Conservation (phyloP, 78 protist species). For the Guillardia theta region DNA sequence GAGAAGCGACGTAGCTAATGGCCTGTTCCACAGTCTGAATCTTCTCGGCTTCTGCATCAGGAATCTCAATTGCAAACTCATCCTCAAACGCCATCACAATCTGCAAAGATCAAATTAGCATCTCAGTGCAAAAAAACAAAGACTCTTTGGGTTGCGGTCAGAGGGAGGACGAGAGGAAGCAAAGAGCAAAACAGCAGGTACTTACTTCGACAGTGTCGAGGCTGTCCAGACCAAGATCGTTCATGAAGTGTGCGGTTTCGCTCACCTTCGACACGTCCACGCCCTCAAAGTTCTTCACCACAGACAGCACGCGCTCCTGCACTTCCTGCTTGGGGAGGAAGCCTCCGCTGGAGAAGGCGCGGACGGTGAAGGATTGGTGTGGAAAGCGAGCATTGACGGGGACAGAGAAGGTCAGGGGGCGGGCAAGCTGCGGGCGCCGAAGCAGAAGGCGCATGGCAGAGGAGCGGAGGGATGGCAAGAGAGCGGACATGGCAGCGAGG, state of each 20-base stretch:
- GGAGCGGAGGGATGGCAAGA: too few relatives aligned
- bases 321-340: slow-evolving; percentile 48
- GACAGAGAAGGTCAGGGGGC: too few relatives aligned
- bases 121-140: background rate
- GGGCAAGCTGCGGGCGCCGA: too few relatives aligned
- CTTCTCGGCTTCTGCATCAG: slow-evolving; percentile 84
- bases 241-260: slow-evolving; percentile 71
- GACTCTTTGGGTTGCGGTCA: background rate
- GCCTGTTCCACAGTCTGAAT: slow-evolving; percentile 70
- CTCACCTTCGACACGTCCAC: slow-evolving; percentile 71
- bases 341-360: too few relatives aligned
- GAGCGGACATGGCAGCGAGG: too few relatives aligned
- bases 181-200: background rate
- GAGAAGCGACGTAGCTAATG: slow-evolving; percentile 63
- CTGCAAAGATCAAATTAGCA: background rate
- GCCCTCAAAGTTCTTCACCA: slow-evolving; percentile 80
- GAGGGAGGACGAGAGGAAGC: background rate
- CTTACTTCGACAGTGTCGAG: slow-evolving; percentile 76
- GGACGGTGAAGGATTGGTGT: too few relatives aligned
- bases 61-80: slow-evolving; percentile 86
- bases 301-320: slow-evolving; percentile 73
- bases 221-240: slow-evolving; percentile 90
- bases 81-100: slow-evolving; percentile 89
- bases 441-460: too few relatives aligned
- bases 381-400: too few relatives aligned